Percentiles rank a stretch among this genome's conserved stretches.
Evolutionary conservation across 352 stramenopile species (phyloP).

Genomic region (Peronospora farinosa): DNA sequence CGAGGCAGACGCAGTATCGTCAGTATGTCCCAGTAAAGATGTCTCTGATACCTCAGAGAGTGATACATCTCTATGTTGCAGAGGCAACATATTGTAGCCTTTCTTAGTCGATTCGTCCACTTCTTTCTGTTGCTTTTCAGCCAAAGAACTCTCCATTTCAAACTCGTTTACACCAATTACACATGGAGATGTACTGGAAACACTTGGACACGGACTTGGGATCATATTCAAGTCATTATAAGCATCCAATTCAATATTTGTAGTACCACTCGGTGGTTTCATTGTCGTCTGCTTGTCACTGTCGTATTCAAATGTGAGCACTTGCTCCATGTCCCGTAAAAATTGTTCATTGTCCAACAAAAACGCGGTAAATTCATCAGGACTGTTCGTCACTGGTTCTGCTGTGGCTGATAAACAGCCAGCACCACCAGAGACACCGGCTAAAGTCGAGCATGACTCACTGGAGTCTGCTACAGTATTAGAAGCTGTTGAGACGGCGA

Average conservation of each 20-base stretch:
- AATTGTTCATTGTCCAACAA: slow-evolving; percentile 57
- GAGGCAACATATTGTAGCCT: no score
- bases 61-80: no score
- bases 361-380: slow-evolving; percentile 40
- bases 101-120: no score
- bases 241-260: slow-evolving; percentile 34
- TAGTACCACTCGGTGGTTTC: slow-evolving; percentile 24
- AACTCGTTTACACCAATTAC: slow-evolving; percentile 38
- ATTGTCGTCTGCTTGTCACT: slow-evolving; percentile 16
- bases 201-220: slow-evolving; percentile 46
- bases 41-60: slow-evolving; percentile 1
- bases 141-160: slow-evolving; percentile 10
- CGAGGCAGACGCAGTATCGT: no score
- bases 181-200: slow-evolving; percentile 26
- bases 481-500: slow-evolving; percentile 1
- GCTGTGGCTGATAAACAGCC: slow-evolving; percentile 11
- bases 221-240: slow-evolving; percentile 46
- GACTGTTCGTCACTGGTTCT: slow-evolving; percentile 13
- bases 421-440: slow-evolving; percentile 10
- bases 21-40: not conserved
- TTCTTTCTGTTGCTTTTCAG: no score
- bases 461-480: no score
- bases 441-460: slow-evolving; percentile 12
- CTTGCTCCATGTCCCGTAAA: slow-evolving; percentile 46
- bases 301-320: slow-evolving; percentile 37